These are phyloP conservation scores for Wallacemonas sp. DNA, from an alignment of 208 protist species.

Conservation along the genomic window DNA sequence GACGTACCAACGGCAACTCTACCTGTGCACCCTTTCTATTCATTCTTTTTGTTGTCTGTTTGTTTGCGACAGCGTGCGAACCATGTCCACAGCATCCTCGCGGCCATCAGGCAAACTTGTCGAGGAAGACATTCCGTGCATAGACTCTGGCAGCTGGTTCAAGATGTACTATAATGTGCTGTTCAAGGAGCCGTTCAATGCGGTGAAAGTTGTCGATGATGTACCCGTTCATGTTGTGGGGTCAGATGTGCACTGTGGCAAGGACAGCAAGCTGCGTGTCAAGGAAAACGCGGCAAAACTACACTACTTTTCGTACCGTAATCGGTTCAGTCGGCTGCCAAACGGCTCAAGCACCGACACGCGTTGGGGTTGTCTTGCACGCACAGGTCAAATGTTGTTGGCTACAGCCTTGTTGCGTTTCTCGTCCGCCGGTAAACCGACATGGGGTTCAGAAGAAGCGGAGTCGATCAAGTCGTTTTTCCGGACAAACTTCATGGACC, in stretches of 20 bases:
- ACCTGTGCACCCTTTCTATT: background rate
- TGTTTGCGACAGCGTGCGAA: no score
- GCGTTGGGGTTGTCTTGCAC: conserved; percentile 90
- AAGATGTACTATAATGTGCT: conserved; percentile 38
- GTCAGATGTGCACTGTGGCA: conserved; percentile 34
- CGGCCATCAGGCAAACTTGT: background rate
- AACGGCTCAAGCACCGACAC: conserved; percentile 75
- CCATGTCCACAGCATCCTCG: background rate
- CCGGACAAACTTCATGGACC: conserved; percentile 48
- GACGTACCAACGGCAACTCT: background rate
- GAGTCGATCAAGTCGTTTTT: conserved; percentile 4
- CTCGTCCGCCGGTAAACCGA: background rate
- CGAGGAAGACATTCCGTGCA: conserved; percentile 16
- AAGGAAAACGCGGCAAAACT: conserved; percentile 25
- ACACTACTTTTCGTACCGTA: conserved; percentile 86
- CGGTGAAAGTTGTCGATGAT: conserved; percentile 9
- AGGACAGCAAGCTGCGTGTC: conserved; percentile 27
- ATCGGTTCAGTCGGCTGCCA: conserved; percentile 49
- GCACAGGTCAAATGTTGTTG: conserved; percentile 89
- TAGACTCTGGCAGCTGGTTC: conserved; percentile 33
- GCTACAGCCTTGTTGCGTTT: conserved; percentile 50
- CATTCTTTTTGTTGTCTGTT: conserved; percentile 8
- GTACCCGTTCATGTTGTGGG: conserved; percentile 28
- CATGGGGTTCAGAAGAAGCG: background rate
- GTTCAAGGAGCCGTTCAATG: background rate